Base-by-base conservation (phyloP, 2,329 filamentous ascomycete genomes). In the Phialophora verrucosa region DNA sequence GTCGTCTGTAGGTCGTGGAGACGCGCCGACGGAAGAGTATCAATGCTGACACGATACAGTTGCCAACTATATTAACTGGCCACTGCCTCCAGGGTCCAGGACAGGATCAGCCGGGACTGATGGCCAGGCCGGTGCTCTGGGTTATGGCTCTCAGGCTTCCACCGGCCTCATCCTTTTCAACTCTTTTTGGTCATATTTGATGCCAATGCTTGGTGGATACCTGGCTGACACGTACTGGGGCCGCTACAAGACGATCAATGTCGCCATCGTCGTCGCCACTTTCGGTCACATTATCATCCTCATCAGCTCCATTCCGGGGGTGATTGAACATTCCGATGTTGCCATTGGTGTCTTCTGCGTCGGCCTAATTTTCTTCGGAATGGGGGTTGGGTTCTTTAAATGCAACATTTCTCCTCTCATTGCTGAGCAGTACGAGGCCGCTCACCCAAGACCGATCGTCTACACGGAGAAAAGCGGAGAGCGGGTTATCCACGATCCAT, bases 401-500 rank as follows among this genome's bases (percentile, higher is more conserved):
- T 85, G 89, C 70, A 93, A 93, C 74, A 90, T 93, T 50, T 88
- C 88, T 0, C 88, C 89, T 0, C 79, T 91, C 25, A 85, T 91
- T 63, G 88, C 88, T 20, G 89, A 91, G 73, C 90, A 91, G 77
- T 88, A 89, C 75, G 82, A 81, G 38, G 85, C 88, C 66, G 83
- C 81, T 3, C 83, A 81, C 67, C 53, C 53, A 27, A 20, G 53
- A 55, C 84, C 87, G 70, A 83, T 82, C 59, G 83, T 91, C 64
- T 81, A 85, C 71, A 83, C 81, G 1, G 78, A 82, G 49, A 77
- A 82, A 51, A 82, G 79, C 1, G 89, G 90, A 62, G 84, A 90
- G 77, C 87, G 87, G 29, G 87, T 91, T 67, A 89, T 91, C 68
- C 84, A 90, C 54, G 89, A 91, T 72, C 89, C 89, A 0, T 85